Base-by-base conservation (phyloP, 495 filamentous ascomycete species). In the Hypoxylon crocopeplum region DNA sequence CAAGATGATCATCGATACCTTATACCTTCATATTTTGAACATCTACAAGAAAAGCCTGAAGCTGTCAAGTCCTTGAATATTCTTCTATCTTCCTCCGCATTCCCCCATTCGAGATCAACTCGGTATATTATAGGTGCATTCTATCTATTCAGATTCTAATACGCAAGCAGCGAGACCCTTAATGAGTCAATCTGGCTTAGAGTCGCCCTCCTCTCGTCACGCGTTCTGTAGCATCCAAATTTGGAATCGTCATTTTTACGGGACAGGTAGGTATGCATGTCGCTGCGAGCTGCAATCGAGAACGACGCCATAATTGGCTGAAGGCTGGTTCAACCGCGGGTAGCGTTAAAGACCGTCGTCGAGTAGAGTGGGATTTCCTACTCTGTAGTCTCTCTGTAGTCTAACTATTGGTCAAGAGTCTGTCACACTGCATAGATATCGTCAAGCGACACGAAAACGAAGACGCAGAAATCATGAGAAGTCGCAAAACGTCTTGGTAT, bases 261-360 rank as follows among this genome's bases (percentile, higher is more conserved):
- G 55, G 61, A 56, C 36, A 42, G 45, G 45, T 38, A 55, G 44
- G 12, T 41, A 59, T 59, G 61, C 61, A 64, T 50, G 56, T 34
- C 36, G 49, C 61, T 64, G 61, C 61, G 61, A 59, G 55, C 49
- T 64, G 55, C 61, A 64, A 55, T 50, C 48, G 20, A 48, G 46
- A 34, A 50, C 17, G 34, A 46, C 32, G 55, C 49, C 45, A 59
- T 37, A 51, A 64, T 64, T 64, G 61, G 61, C 24, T 15, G 25
- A 51, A 12, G 0, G 7, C 44, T 44, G 50, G 44, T 48, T 64
- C 61, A 54, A 64, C 61, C 61, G 61, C 61, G 49, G 29, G 45
- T 59, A 64, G 55, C 61, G 61, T 64, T 6, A 42, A 59, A 45
- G 49, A 34, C 44, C 40, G 33, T 50, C 40, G 39, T 48, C 61